phyloP scores from a whole-genome alignment of 495 filamentous ascomycete genomes.

The Apiosordaria backusii region DNA sequence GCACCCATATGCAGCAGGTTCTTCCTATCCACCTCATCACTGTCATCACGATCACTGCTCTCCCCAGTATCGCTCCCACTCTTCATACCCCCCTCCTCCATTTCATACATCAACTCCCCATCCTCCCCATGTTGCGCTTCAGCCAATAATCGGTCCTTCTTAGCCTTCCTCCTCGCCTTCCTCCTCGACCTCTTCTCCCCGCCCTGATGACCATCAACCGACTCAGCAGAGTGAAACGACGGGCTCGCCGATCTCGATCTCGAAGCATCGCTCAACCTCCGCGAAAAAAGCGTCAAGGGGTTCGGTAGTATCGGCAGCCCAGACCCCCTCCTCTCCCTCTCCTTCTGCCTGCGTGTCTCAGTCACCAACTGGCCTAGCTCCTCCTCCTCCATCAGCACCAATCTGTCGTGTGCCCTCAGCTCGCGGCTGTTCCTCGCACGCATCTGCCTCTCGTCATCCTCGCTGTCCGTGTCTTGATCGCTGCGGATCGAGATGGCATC shows the following conservation, averaged over 20 bases:
- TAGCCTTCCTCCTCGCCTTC: slow-evolving; percentile 43
- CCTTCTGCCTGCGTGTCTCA: slow-evolving; percentile 44
- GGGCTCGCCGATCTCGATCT: slow-evolving; percentile 33
- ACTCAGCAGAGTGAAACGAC: slow-evolving; percentile 23
- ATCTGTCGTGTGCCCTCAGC: slow-evolving; percentile 64
- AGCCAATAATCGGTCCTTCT: slow-evolving; percentile 46
- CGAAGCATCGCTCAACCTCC: slow-evolving; percentile 34
- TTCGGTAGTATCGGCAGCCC: slow-evolving; percentile 47
- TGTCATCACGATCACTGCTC: slow-evolving; percentile 53
- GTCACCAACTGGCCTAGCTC: slow-evolving; percentile 76
- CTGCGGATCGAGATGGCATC: slow-evolving; percentile 64
- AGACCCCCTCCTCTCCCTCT: slow-evolving; percentile 49
- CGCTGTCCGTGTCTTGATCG: slow-evolving; percentile 73
- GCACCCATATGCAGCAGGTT: slow-evolving; percentile 43
- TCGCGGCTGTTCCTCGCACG: slow-evolving; percentile 67
- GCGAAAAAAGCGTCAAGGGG: slow-evolving; percentile 39
- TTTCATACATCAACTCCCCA: slow-evolving; percentile 78
- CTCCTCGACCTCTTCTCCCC: slow-evolving; percentile 52
- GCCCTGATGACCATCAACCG: slow-evolving; percentile 7
- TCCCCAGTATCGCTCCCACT: slow-evolving; percentile 56
- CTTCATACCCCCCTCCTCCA: slow-evolving; percentile 76
- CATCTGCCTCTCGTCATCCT: slow-evolving; percentile 65
- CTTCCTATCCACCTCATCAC: slow-evolving; percentile 51
- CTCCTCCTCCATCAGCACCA: slow-evolving; percentile 84
- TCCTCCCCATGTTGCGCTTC: slow-evolving; percentile 59